These are phyloP conservation scores for Takakia lepidozioides DNA, from an alignment of 225 moss, liverwort and hornwort species.

Conservation along the genomic window DNA sequence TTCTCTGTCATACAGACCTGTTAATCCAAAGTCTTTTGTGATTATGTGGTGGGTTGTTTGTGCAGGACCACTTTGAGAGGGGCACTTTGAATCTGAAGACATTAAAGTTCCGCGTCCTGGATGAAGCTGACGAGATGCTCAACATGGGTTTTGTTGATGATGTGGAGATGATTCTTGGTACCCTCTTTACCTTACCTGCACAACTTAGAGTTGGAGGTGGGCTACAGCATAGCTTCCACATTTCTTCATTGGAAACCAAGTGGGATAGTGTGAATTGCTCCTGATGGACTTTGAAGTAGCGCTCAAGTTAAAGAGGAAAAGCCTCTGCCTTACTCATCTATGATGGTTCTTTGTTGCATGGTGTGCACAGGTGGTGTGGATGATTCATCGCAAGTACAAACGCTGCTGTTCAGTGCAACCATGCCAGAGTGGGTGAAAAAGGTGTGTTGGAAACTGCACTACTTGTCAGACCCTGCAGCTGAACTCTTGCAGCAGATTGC, in stretches of 20 bases:
- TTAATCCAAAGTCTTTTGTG: neutral
- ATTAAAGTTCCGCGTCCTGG: conserved; percentile 80
- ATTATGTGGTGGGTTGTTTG: neutral
- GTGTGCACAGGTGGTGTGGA: conserved; percentile 58
- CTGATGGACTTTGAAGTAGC: too few relatives aligned
- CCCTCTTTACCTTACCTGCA: too few relatives aligned
- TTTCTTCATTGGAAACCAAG: too few relatives aligned
- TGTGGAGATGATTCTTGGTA: conserved; percentile 74
- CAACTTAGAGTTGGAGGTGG: too few relatives aligned
- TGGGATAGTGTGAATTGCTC: too few relatives aligned
- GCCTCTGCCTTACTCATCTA: neutral
- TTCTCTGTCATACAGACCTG: neutral
- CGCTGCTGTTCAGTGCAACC: conserved; percentile 88
- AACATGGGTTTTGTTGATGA: conserved; percentile 99
- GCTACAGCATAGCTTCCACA: too few relatives aligned
- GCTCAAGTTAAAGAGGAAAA: neutral
- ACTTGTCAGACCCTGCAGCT: too few relatives aligned
- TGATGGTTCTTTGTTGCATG: neutral
- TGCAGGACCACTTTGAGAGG: conserved; percentile 65
- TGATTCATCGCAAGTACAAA: conserved; percentile 66
- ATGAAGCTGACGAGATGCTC: conserved; percentile 95
- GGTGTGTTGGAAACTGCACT: too few relatives aligned
- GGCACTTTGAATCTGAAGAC: conserved; percentile 65
- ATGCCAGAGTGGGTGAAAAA: conserved; percentile 87
- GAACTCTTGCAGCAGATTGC: too few relatives aligned